phyloP scores from a whole-genome alignment of 2,329 filamentous ascomycete species.

The Helotiales sp. region DNA sequence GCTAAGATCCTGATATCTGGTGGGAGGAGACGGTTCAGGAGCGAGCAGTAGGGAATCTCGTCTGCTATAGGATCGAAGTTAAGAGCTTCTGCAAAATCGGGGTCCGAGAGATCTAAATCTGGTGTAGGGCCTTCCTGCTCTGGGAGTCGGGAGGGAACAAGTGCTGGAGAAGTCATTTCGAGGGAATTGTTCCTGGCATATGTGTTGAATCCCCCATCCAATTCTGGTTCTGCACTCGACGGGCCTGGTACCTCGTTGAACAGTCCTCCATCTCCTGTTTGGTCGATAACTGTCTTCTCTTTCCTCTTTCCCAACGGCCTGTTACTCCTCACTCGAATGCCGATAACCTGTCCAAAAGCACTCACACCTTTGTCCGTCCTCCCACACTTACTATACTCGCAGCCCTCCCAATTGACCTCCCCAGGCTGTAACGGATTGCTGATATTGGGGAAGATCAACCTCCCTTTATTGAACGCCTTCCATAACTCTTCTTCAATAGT shows the following conservation, averaged over 20 bases:
- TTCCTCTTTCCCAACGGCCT: conserved; percentile 57
- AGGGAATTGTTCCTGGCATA: conserved; percentile 33
- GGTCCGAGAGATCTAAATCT: conserved; percentile 33
- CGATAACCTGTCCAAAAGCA: conserved; percentile 95
- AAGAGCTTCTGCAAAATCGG: conserved; percentile 40
- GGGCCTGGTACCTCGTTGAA: neutral
- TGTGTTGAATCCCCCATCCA: conserved; percentile 31
- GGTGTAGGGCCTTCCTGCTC: conserved; percentile 22
- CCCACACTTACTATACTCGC: conserved; percentile 94
- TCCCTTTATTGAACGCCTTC: conserved; percentile 83
- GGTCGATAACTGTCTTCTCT: conserved; percentile 21
- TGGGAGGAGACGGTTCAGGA: conserved; percentile 87
- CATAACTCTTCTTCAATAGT: conserved; percentile 94
- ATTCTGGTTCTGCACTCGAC: neutral
- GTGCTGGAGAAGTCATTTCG: conserved; percentile 37
- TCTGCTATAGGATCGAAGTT: conserved; percentile 73
- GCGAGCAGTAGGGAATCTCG: conserved; percentile 81
- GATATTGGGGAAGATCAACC: conserved; percentile 74
- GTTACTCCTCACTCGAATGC: conserved; percentile 80
- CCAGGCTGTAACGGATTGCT: conserved; percentile 51
- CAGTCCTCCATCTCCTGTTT: conserved; percentile 1
- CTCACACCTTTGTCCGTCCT: conserved; percentile 92
- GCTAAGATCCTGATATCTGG: conserved; percentile 88
- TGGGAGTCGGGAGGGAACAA: conserved; percentile 33
- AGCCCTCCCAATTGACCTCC: conserved; percentile 77